These are phyloP conservation scores for Monosporozyma unispora DNA, from an alignment of 805 yeast species.

Conservation along the genomic window DNA sequence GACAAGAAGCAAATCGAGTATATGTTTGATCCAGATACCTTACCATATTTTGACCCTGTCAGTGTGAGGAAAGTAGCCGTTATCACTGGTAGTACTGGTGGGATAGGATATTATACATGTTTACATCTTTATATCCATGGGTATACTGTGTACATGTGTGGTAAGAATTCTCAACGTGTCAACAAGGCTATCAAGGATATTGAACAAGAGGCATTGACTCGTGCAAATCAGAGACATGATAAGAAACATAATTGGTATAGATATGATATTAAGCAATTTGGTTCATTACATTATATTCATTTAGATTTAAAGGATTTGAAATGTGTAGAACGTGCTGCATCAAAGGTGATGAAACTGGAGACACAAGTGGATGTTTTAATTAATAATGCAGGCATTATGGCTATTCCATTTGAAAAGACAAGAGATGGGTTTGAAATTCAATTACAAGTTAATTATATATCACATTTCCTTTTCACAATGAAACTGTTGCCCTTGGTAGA, in stretches of 20 bases:
- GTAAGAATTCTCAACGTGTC: conserved; percentile 52
- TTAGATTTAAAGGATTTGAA: conserved; percentile 45
- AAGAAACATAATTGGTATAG: neutral
- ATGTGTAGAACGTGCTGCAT: conserved; percentile 42
- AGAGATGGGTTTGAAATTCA: conserved; percentile 70
- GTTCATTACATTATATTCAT: conserved; percentile 44
- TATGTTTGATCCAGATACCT: conserved; percentile 36
- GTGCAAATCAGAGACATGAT: conserved; percentile 9
- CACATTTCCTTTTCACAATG: conserved; percentile 65
- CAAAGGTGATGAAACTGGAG: conserved; percentile 39
- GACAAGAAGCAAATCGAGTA: neutral
- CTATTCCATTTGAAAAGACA: conserved; percentile 57
- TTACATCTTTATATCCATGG: conserved; percentile 75
- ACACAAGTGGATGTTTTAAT: conserved; percentile 48
- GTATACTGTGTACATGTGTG: conserved; percentile 62
- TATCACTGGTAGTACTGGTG: conserved; percentile 75
- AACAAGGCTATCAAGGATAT: conserved; percentile 49
- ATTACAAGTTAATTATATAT: conserved; percentile 66
- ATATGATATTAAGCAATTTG: conserved; percentile 26
- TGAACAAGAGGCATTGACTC: conserved; percentile 40
- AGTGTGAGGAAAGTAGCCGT: conserved; percentile 53
- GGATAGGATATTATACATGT: conserved; percentile 71
- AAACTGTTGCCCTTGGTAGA: conserved; percentile 47
- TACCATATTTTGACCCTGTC: conserved; percentile 56
- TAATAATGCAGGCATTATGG: conserved; percentile 77